These are phyloP conservation scores for Hylodesmum podocarpum DNA, from an alignment of 306 rosid genomes.

Conservation along the genomic window DNA sequence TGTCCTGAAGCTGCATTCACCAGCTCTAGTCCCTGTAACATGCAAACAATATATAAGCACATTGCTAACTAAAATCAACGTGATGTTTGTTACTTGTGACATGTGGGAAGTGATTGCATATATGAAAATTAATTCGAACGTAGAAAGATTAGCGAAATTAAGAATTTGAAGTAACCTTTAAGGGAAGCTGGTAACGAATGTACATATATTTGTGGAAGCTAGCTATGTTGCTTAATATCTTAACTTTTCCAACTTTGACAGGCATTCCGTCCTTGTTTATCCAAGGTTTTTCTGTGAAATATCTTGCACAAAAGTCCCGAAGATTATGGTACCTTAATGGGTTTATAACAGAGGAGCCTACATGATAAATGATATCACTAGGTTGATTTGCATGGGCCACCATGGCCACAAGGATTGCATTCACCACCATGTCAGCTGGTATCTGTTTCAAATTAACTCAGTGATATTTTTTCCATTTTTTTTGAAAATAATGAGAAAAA, in stretches of 20 bases:
- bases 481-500: neutral
- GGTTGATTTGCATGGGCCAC: constrained; percentile 47
- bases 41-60: neutral
- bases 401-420: constrained; percentile 57
- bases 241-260: constrained; percentile 44
- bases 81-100: neutral
- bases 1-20: constrained; percentile 53
- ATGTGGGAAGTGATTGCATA: neutral
- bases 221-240: constrained; percentile 40
- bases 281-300: constrained; percentile 61
- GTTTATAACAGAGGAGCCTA: constrained; percentile 65
- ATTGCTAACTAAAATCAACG: neutral
- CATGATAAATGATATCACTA: constrained; percentile 52
- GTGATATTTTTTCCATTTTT: neutral
- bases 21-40: constrained; percentile 60
- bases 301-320: constrained; percentile 30
- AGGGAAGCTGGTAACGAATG: constrained; percentile 53
- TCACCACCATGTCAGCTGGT: constrained; percentile 83
- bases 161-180: constrained; percentile 45
- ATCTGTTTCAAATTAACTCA: constrained; percentile 39
- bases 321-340: constrained; percentile 37
- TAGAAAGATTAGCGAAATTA: neutral
- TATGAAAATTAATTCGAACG: neutral
- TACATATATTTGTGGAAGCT: constrained; percentile 62
- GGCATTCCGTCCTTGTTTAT: constrained; percentile 59